Evolutionary conservation across 2,329 filamentous ascomycete genomes (phyloP).

Genomic region (Colletotrichum spaethianum): DNA sequence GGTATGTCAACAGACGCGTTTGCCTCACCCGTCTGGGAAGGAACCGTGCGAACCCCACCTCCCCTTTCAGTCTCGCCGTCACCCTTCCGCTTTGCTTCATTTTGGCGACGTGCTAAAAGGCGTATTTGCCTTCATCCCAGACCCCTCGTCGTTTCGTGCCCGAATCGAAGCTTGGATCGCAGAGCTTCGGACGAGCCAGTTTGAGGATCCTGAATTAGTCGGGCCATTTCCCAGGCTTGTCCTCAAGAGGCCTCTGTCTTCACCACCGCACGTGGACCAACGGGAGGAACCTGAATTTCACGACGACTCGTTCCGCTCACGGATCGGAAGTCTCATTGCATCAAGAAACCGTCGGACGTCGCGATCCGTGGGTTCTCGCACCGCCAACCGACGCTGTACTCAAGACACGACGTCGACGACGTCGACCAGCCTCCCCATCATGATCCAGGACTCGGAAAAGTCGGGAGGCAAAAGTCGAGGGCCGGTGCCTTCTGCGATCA

Average conservation of each 20-base stretch:
- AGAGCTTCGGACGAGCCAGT: conserved; percentile 21
- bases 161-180: conserved; percentile 37
- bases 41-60: background rate
- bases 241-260: conserved; percentile 1
- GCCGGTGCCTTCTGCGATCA: conserved; percentile 46
- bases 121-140: background rate
- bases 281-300: background rate
- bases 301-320: conserved; percentile 28
- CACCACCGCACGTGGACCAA: background rate
- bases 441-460: conserved; percentile 20
- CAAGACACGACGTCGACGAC: conserved; percentile 14
- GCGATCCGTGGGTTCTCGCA: background rate
- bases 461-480: conserved; percentile 29
- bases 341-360: background rate
- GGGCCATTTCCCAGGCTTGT: conserved; percentile 33
- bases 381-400: background rate
- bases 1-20: conserved; percentile 26
- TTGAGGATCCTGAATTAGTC: conserved; percentile 37
- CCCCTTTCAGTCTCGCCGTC: background rate
- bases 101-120: conserved; percentile 11
- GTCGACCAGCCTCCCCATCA: conserved; percentile 21
- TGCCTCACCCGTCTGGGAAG: background rate
- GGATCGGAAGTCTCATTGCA: conserved; percentile 4
- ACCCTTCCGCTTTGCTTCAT: background rate
- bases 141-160: conserved; percentile 15